Evolutionary conservation across 2,329 filamentous ascomycete genomes (phyloP).

Genomic region (Epichloe festucae): DNA sequence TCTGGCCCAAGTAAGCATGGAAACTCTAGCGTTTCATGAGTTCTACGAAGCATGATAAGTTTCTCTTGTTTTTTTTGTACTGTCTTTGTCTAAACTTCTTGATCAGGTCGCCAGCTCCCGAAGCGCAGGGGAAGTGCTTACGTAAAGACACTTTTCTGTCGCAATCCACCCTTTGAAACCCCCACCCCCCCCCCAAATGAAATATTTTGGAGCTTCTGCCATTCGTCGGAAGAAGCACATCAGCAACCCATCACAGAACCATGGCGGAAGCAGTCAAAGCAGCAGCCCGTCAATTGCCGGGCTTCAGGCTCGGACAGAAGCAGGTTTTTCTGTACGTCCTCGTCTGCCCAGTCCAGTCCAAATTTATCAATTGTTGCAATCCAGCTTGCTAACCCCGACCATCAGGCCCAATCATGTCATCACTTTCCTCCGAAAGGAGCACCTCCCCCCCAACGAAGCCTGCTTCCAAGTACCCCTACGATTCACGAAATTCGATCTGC

Average conservation of each 20-base stretch:
- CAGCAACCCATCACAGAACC: slow-evolving; percentile 13
- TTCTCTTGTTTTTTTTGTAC: no score
- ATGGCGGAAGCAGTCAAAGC: slow-evolving; percentile 29
- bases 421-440: slow-evolving; percentile 59
- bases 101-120: no score
- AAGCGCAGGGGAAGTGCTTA: not conserved
- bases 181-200: not conserved
- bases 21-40: no score
- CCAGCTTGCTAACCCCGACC: not conserved
- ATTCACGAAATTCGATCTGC: slow-evolving; percentile 92
- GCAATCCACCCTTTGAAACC: not conserved
- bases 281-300: slow-evolving; percentile 25
- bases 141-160: not conserved
- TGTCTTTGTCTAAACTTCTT: no score
- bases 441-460: slow-evolving; percentile 70
- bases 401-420: slow-evolving; percentile 68
- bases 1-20: no score
- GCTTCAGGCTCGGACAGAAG: slow-evolving; percentile 38
- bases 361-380: not conserved
- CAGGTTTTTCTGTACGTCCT: slow-evolving; percentile 40
- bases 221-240: slow-evolving; percentile 10
- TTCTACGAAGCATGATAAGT: no score
- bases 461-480: slow-evolving; percentile 81
- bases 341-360: no score
- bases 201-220: slow-evolving; percentile 4